A percentile compares a stretch with the other conserved stretches of the same genome.
phyloP scores from a whole-genome alignment of 768 basidiomycete species.

The Infundibulicybe gibba region DNA sequence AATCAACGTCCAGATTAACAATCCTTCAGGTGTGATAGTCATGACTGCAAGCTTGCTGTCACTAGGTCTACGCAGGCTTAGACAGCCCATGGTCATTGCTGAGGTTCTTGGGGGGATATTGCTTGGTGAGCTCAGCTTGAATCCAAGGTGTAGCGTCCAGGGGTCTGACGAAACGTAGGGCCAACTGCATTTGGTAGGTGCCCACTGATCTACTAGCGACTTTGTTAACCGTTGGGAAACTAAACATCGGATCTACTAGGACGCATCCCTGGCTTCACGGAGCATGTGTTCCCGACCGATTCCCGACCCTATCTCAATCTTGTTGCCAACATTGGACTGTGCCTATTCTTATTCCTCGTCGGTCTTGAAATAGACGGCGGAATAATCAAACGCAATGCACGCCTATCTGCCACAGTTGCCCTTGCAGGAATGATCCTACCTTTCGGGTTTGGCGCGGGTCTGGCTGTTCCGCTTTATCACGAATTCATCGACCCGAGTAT shows the following conservation, averaged over 20 bases:
- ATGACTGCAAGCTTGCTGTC: slow-evolving; percentile 74
- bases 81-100: slow-evolving; percentile 84
- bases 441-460: slow-evolving; percentile 77
- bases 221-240: neutral
- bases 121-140: slow-evolving; percentile 43
- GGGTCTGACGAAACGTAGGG: slow-evolving; percentile 21
- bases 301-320: slow-evolving; percentile 81
- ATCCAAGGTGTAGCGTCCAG: no score
- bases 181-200: slow-evolving; percentile 45
- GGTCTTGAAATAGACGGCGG: slow-evolving; percentile 86
- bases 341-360: slow-evolving; percentile 88
- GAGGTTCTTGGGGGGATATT: slow-evolving; percentile 88
- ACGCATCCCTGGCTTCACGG: slow-evolving; percentile 84
- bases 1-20: neutral
- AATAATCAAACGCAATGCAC: slow-evolving; percentile 76
- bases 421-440: slow-evolving; percentile 84
- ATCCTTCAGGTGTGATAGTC: slow-evolving; percentile 73
- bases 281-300: slow-evolving; percentile 73
- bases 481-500: slow-evolving; percentile 66
- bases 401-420: slow-evolving; percentile 65
- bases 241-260: slow-evolving; percentile 34
- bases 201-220: neutral
- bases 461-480: slow-evolving; percentile 63
- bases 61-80: slow-evolving; percentile 64
- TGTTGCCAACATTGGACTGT: slow-evolving; percentile 84